phyloP scores from a whole-genome alignment of 352 stramenopile genomes.

The Pythium plurisporium region DNA sequence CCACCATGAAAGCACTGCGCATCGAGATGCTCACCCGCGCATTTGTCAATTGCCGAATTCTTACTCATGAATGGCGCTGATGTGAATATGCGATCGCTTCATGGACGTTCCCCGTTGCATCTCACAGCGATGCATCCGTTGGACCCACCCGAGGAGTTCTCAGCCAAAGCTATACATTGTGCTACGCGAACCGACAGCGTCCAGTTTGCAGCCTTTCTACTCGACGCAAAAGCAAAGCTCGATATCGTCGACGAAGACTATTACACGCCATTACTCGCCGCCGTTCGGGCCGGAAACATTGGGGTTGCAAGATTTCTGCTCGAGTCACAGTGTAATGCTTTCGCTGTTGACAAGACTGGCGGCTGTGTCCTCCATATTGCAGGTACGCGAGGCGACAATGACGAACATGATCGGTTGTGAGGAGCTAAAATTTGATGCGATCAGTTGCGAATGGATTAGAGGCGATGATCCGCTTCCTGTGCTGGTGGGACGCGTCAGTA shows the following conservation, averaged over 20 bases:
- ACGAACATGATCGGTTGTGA: neutral
- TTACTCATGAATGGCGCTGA: slow-evolving; percentile 27
- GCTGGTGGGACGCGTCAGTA: slow-evolving; percentile 44
- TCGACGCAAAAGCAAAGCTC: slow-evolving; percentile 21
- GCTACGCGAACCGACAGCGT: neutral
- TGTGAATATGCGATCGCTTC: slow-evolving; percentile 38
- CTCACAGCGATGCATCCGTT: slow-evolving; percentile 22
- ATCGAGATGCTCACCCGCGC: slow-evolving; percentile 22
- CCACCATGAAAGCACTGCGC: slow-evolving; percentile 55
- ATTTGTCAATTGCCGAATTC: slow-evolving; percentile 34
- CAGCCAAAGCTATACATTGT: neutral
- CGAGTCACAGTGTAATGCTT: slow-evolving; percentile 24
- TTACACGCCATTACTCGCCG: slow-evolving; percentile 39
- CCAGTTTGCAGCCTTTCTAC: neutral
- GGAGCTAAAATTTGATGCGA: too few species aligned
- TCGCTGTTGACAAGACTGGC: slow-evolving; percentile 27
- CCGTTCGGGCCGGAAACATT: slow-evolving; percentile 27
- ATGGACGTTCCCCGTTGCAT: slow-evolving; percentile 55
- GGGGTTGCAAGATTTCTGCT: slow-evolving; percentile 28
- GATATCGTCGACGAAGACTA: slow-evolving; percentile 33
- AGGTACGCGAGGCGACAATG: slow-evolving; percentile 18
- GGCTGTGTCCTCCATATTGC: slow-evolving; percentile 46
- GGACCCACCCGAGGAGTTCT: neutral
- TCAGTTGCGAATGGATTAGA: slow-evolving; percentile 23
- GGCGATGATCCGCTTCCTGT: slow-evolving; percentile 31